Base-by-base conservation (phyloP, 2,329 filamentous ascomycete species). In the Ceratocystis albifundus region DNA sequence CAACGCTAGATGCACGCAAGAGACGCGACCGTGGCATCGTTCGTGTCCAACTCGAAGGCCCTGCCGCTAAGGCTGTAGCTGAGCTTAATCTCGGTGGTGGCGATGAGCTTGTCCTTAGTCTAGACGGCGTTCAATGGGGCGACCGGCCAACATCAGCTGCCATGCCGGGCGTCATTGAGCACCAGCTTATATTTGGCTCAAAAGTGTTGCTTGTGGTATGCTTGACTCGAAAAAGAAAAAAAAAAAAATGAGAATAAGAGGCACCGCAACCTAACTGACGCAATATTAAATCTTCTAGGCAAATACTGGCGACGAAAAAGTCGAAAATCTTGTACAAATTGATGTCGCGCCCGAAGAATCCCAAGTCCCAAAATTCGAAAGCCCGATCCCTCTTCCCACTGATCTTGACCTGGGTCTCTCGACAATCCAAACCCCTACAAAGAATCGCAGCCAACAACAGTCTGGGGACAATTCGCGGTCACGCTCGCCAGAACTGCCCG, bases 1-100 rank as follows among this genome's bases (percentile, higher is more conserved):
- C 89, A 59, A 92, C 96, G 71, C 85, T 86, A 59, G 90, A 96
- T 74, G 88, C 92, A 72, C 87, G 89, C 61, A 80, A 93, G 63
- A 88, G 93, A 66, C 84, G 85, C 69, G 80, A 82, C 50, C 87
- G 84, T 70, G 93, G 93, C 12, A 90, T 96, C 75, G 84, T 96
- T 25, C 87, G 91, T 66, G 83, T 91, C 62, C 83, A 87, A 53
- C 90, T 96, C 70, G 79, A 81, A 36, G 89, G 87, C 7, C 77
- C 84, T 4, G 84, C 85, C 70, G 93, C 90, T 17, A 84, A 84
- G 71, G 83, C 82, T 20, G 80, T 95, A 48, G 84, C 86, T 6
- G 81, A 82, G 62, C 83, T 82, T 10, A 83, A 82, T 10, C 76
- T 96, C 28, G 87, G 88, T 1, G 93, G 90, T 70, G 90, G 90